Evolutionary conservation across 768 basidiomycete genomes (phyloP).

Genomic region (Thelephora ganbajun): DNA sequence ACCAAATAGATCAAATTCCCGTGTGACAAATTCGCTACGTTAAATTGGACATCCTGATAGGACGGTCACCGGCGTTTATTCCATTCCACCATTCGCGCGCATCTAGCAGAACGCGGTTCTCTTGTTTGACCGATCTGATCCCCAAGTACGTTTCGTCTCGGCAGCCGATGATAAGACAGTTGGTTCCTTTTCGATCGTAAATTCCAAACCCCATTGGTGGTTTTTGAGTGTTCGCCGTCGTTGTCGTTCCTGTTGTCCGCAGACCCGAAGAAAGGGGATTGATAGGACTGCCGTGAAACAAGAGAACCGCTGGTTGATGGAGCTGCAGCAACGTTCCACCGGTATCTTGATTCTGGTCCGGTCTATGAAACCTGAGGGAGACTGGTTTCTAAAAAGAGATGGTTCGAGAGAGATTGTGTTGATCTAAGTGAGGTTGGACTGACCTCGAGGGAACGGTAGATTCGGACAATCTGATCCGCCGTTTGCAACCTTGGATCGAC

Average conservation of each 20-base stretch:
- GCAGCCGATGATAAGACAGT: constrained; percentile 40
- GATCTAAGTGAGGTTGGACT: not conserved
- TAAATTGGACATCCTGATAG: not conserved
- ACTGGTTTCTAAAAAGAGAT: constrained; percentile 13
- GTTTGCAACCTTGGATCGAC: constrained; percentile 45
- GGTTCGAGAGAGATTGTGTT: not conserved
- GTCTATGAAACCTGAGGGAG: constrained; percentile 6
- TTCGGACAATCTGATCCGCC: constrained; percentile 38
- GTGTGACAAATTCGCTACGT: no score
- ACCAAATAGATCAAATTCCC: no score
- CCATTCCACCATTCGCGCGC: constrained; percentile 79
- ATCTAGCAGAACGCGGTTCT: constrained; percentile 36
- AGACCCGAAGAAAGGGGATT: no score
- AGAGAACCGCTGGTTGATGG: no score
- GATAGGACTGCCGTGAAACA: no score
- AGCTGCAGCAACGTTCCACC: no score
- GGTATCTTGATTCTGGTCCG: constrained; percentile 14
- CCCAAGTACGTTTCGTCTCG: constrained; percentile 35
- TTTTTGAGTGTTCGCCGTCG: not conserved
- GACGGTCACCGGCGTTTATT: constrained; percentile 12
- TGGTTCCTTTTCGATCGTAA: constrained; percentile 25
- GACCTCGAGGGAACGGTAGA: constrained; percentile 60
- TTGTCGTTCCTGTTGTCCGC: no score
- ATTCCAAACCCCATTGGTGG: constrained; percentile 26
- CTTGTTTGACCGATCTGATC: constrained; percentile 42